Conservation (phyloP, 2,329 filamentous ascomycete species). For the Talaromyces sp. region DNA sequence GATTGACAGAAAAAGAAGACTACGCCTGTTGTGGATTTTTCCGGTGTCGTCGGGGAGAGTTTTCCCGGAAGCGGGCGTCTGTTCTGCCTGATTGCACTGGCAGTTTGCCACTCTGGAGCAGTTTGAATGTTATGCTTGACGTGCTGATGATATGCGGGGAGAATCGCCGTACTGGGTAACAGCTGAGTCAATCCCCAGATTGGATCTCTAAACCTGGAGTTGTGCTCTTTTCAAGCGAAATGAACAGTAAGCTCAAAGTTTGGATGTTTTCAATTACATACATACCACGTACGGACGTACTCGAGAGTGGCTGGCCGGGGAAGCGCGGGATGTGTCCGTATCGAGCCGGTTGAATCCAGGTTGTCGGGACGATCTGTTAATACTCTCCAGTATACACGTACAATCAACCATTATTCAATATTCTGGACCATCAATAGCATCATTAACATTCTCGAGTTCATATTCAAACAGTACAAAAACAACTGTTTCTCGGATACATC, state of each 20-base stretch:
- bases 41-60: background rate
- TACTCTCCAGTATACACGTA: background rate
- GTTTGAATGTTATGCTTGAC: background rate
- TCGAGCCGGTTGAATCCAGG: constrained; percentile 1
- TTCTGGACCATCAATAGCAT: no score
- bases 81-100: background rate
- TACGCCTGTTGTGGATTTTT: background rate
- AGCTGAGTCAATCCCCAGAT: background rate
- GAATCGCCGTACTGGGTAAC: constrained; percentile 1
- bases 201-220: background rate
- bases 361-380: constrained; percentile 7
- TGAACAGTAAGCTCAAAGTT: background rate
- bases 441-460: background rate
- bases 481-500: no score
- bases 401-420: background rate
- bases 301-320: constrained; percentile 1
- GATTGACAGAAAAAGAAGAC: background rate
- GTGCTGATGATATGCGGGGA: constrained; percentile 1
- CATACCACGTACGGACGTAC: background rate
- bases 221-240: background rate
- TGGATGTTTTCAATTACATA: background rate
- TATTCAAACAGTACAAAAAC: background rate
- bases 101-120: constrained; percentile 3
- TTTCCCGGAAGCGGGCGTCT: background rate
- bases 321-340: constrained; percentile 2